phyloP scores from a whole-genome alignment of 1,139 yeast species.

The Protomyces gravidus region DNA sequence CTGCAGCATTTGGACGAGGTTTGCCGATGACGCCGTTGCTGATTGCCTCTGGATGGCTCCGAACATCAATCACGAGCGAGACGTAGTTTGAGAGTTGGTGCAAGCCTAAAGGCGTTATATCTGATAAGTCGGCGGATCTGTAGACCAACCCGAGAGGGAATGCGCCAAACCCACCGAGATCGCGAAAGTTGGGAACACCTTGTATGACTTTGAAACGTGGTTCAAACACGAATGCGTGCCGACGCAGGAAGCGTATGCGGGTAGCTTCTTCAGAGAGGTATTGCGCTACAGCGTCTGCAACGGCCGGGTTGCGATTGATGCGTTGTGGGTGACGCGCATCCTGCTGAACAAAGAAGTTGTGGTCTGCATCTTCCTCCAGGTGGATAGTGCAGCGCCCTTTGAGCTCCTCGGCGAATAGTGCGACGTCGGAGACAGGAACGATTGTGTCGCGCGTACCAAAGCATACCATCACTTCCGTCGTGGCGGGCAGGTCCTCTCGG shows the following conservation, averaged over 20 bases:
- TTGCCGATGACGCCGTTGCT: slow-evolving; percentile 46
- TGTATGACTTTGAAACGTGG: slow-evolving; percentile 57
- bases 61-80: slow-evolving; percentile 60
- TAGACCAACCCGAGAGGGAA: slow-evolving; percentile 57
- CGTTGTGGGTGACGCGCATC: slow-evolving; percentile 38
- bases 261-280: slow-evolving; percentile 54
- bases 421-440: slow-evolving; percentile 62
- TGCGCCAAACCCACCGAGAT: slow-evolving; percentile 60
- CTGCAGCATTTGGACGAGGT: slow-evolving; percentile 37
- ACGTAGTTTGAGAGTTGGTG: slow-evolving; percentile 46
- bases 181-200: slow-evolving; percentile 71
- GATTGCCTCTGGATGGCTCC: slow-evolving; percentile 58
- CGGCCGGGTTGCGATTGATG: slow-evolving; percentile 54
- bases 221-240: slow-evolving; percentile 44
- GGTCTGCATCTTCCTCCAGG: slow-evolving; percentile 68
- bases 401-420: slow-evolving; percentile 55
- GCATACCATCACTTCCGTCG: slow-evolving; percentile 52
- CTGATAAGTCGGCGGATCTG: slow-evolving; percentile 61
- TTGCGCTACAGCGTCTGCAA: slow-evolving; percentile 51
- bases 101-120: slow-evolving; percentile 48
- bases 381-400: slow-evolving; percentile 55
- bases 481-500: not conserved
- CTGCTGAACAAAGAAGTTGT: slow-evolving; percentile 57
- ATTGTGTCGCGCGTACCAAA: slow-evolving; percentile 67
- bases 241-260: slow-evolving; percentile 50